Evolutionary conservation across 116 monocot species (phyloP), one percentile per base, ranked within the genome.

Genomic region (Dioscorea cayenensis): DNA sequence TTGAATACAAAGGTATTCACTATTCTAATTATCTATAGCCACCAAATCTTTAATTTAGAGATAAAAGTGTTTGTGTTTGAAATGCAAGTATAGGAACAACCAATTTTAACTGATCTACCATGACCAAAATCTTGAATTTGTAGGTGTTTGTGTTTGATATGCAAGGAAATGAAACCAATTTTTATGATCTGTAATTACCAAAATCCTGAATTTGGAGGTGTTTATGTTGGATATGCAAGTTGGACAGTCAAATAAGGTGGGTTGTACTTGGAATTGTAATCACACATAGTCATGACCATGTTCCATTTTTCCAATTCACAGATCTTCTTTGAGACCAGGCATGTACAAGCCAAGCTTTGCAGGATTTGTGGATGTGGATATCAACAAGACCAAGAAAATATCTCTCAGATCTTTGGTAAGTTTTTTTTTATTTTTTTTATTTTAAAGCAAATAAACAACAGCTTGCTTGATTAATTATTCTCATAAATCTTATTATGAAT

Each of bases 321-420:
- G 91, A 63, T 95, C 89, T 0, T 77, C 89, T n/a, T n/a, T 71
- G 6, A 78, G 68, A 28, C 58, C 69, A 13, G 72, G 36, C 7
- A 28, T 81, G 32, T 89, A 78, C 68, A 91, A 84, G 50, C 89
- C 83, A 64, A 75, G 70, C 7, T 91, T 77, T 51, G 95, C 89
- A 59, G 89, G 89, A 11, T 83, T 74, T 43, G 85, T 94, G 12
- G 79, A 94, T 63, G 66, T 79, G 0, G 84, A 88, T 25, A 74
- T 94, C 9, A 69, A 35, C 23, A 83, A 72, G 55, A 27, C 75
- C 2, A 55, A 73, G 29, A 83, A 49, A 19, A 86, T 91, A 20
- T 82, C 72, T 48, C 43, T 72, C n/a, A 72, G 72, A 23, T 63
- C 37, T 66, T 74, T 74, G 58, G 67, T 75, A n/a, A n/a, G n/a